phyloP scores from a whole-genome alignment of 179 eudicot genomes.

The Silene vulgaris region DNA sequence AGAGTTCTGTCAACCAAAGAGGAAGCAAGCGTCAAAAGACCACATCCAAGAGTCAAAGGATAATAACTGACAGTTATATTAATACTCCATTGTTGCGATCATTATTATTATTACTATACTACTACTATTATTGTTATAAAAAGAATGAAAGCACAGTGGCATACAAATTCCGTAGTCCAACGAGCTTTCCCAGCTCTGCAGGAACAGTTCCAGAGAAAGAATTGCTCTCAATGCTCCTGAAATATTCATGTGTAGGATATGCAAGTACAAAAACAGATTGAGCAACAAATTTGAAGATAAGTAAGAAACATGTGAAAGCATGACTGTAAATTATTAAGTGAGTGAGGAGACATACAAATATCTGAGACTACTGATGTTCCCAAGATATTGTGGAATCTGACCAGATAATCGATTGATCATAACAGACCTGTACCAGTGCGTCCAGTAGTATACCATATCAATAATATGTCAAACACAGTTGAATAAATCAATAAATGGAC shows the following conservation, averaged over 20 bases:
- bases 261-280: background rate
- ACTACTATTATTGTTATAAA: background rate
- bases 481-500: slow-evolving; percentile 8
- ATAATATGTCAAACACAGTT: background rate
- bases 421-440: slow-evolving; percentile 33
- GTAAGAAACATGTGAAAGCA: background rate
- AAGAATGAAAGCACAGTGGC: slow-evolving; percentile 12
- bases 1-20: slow-evolving; percentile 33
- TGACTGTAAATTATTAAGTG: slow-evolving; percentile 9
- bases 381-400: slow-evolving; percentile 44
- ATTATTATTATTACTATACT: too few relatives aligned
- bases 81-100: too few relatives aligned
- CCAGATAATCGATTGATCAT: slow-evolving; percentile 47
- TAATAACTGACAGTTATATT: background rate
- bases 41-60: background rate
- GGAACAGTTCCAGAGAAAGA: slow-evolving; percentile 54
- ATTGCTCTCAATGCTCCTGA: slow-evolving; percentile 58
- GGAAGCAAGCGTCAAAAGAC: background rate
- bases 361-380: slow-evolving; percentile 38
- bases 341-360: slow-evolving; percentile 32
- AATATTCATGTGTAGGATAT: slow-evolving; percentile 1
- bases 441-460: slow-evolving; percentile 1
- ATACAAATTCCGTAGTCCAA: slow-evolving; percentile 35
- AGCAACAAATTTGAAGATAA: background rate
- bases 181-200: slow-evolving; percentile 48